These are phyloP conservation scores for Daldinia concentrica DNA, from an alignment of 495 filamentous ascomycete species.

Conservation along the genomic window DNA sequence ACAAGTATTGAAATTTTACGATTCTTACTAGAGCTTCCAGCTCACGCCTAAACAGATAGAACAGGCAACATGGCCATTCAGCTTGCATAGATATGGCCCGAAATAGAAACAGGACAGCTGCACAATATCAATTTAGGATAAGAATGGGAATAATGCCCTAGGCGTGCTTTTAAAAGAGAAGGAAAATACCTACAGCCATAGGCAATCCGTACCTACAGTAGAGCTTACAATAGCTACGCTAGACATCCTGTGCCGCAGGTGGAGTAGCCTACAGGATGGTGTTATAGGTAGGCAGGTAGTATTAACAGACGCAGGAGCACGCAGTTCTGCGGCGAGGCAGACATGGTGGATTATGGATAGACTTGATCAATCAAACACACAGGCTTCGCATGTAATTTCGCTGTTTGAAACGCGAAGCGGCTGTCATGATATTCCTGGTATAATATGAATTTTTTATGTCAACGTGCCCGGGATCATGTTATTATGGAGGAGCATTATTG, in stretches of 20 bases:
- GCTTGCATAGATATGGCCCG: conserved; percentile 26
- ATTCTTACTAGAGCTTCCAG: background rate
- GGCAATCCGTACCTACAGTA: background rate
- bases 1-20: conserved; percentile 24
- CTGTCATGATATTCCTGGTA: conserved; percentile 28
- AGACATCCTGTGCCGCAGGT: conserved; percentile 27
- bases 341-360: conserved; percentile 28
- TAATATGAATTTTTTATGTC: conserved; percentile 9
- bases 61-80: conserved; percentile 19
- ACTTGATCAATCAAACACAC: conserved; percentile 22
- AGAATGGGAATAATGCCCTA: conserved; percentile 17
- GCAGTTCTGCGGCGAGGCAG: conserved; percentile 39
- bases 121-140: conserved; percentile 19
- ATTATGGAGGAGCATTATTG: conserved; percentile 24
- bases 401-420: conserved; percentile 35
- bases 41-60: conserved; percentile 7
- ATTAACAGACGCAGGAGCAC: conserved; percentile 34
- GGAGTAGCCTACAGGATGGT: conserved; percentile 20
- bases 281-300: conserved; percentile 30
- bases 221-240: background rate
- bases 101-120: conserved; percentile 41
- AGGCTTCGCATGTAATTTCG: conserved; percentile 27
- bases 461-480: conserved; percentile 18
- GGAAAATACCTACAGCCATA: background rate
- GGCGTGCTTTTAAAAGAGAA: conserved; percentile 18